Percentiles rank a stretch among this genome's conserved stretches.
Evolutionary conservation across 768 basidiomycete species (phyloP).

Genomic region (Rhodosporidiobolus odoratus): DNA sequence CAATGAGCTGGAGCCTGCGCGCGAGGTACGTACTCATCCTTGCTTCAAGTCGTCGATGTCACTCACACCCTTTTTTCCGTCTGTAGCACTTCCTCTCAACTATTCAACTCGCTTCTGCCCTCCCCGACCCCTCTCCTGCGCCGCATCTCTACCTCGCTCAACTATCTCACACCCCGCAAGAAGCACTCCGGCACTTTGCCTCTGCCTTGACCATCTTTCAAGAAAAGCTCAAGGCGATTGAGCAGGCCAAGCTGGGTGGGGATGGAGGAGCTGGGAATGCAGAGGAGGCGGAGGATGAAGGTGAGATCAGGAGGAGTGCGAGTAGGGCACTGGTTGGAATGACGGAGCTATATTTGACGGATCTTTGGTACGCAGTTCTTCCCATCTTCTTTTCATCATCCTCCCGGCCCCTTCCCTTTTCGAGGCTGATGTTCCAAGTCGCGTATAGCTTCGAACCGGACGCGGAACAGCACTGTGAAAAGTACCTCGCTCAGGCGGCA

Average conservation of each 20-base stretch:
- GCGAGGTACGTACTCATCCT: conserved; percentile 33
- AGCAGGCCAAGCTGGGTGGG: conserved; percentile 34
- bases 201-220: conserved; percentile 37
- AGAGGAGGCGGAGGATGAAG: conserved; percentile 35
- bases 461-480: conserved; percentile 41
- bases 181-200: conserved; percentile 38
- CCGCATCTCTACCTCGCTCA: conserved; percentile 44
- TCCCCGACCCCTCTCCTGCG: conserved; percentile 37
- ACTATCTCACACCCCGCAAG: conserved; percentile 39
- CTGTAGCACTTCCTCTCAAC: conserved; percentile 31
- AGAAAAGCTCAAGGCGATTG: conserved; percentile 30
- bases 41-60: not conserved
- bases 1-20: conserved; percentile 35
- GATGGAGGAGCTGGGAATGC: conserved; percentile 18
- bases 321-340: conserved; percentile 42
- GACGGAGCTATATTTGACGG: conserved; percentile 44
- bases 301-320: conserved; percentile 36
- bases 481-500: conserved; percentile 38
- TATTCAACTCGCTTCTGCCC: conserved; percentile 21
- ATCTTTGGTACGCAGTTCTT: conserved; percentile 39
- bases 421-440: no score
- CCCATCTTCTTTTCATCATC: not conserved
- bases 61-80: not conserved
- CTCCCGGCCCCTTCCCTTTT: no score
- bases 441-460: conserved; percentile 37